Evolutionary conservation across 768 basidiomycete species (phyloP), one percentile per base, ranked within the genome.

Genomic region (Pleurotus sapidus): DNA sequence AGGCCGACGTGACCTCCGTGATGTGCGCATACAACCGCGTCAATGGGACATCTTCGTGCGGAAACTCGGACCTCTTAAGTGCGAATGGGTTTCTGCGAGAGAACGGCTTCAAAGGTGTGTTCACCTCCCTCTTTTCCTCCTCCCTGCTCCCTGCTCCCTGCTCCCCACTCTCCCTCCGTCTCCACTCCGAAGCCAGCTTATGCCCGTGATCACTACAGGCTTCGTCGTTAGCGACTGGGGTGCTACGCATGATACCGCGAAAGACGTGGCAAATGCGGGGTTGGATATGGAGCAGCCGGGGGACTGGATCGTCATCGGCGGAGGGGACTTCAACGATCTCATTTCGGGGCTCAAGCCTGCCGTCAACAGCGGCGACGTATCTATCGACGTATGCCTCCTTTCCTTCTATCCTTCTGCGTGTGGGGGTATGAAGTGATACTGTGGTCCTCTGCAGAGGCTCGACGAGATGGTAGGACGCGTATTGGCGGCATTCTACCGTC

Each of bases 11-110:
- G 1, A 67, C 74, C 14, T 74, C 75, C 2, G 73, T 83, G 6
- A 83, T 84, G 82, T 78, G 79, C 57, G 75, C 75, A 8, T 81
- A 77, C 59, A 84, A 84, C 61, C 74, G 79, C 46, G 65, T 84
- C 60, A 86, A 86, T 57, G 72, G 76, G 2, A 86, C 86, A 0
- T 87, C 83, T 14, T 82, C 86, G 0, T 88, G 87, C 64, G 84
- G 88, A 59, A 82, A 87, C 59, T 71, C 76, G 20, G 74, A 72
- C 40, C 68, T 81, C 11, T 65, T 87, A 37, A 77, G 77, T 14
- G 69, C 73, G 2, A 61, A 69, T 49, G 77, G 77, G 1, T 58
- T 76, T n/a, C 61, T 80, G 55, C 72, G 68, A 42, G 68, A 64
- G 49, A 68, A 68, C 51, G 79, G 79, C 1, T 81, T 80, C 66